Percentiles rank a stretch among this genome's conserved stretches.
Conservation (phyloP, 2,329 filamentous ascomycete species). For the Fusarium albidum region DNA sequence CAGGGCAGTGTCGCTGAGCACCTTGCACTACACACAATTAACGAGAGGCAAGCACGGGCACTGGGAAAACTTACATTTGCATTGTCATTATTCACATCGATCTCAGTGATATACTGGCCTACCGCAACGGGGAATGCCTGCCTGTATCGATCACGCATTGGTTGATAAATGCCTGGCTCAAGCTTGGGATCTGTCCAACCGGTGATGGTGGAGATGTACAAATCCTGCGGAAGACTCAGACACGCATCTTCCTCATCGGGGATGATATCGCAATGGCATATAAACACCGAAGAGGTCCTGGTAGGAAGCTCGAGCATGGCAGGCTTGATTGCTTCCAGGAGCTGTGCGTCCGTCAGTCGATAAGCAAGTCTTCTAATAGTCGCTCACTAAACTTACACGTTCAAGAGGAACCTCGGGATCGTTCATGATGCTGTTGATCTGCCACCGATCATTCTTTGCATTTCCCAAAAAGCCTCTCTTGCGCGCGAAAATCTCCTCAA, state of each 20-base stretch:
- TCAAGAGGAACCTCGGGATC: neutral
- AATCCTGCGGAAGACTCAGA: slow-evolving; percentile 14
- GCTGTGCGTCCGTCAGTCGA: neutral
- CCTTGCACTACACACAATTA: slow-evolving; percentile 6
- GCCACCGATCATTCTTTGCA: slow-evolving; percentile 6
- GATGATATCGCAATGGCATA: slow-evolving; percentile 3
- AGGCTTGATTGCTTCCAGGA: slow-evolving; percentile 7
- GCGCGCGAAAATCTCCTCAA: slow-evolving; percentile 15
- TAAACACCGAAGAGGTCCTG: slow-evolving; percentile 7
- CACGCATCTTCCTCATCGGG: slow-evolving; percentile 8
- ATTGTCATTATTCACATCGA: too few species aligned
- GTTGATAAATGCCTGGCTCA: neutral
- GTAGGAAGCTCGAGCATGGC: slow-evolving; percentile 8
- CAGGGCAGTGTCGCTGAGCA: slow-evolving; percentile 10
- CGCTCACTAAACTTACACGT: neutral
- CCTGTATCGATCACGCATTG: slow-evolving; percentile 4
- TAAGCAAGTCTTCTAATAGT: too few species aligned
- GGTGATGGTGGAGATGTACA: slow-evolving; percentile 14
- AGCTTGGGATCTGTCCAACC: slow-evolving; percentile 16
- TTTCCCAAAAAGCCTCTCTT: slow-evolving; percentile 17
- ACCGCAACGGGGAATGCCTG: slow-evolving; percentile 4
- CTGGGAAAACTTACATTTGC: too few species aligned
- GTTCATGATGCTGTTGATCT: slow-evolving; percentile 8
- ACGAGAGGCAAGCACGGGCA: too few species aligned
- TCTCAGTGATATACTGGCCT: too few species aligned